Evolutionary conservation across 768 basidiomycete genomes (phyloP), one percentile per base, ranked within the genome.

Genomic region (Cyclocybe aegerita): DNA sequence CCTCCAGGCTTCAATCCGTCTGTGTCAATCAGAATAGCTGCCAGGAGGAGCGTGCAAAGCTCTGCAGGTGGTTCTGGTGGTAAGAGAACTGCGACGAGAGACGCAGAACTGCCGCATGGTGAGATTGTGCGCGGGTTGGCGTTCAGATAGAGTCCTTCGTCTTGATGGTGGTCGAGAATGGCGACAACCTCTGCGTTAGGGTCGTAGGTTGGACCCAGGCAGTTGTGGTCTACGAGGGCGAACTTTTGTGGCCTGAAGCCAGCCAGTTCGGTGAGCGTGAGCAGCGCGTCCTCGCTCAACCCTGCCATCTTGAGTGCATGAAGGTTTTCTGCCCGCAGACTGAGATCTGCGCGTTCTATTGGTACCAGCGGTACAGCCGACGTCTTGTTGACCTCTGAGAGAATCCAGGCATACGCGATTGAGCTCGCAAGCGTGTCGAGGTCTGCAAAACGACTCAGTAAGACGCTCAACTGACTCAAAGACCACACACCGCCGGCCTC

Each of bases 161-260:
- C 96, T 11, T 76, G 83, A 61, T 98, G 94, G 62, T 99, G 96
- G 65, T 99, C 97, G 23, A 98, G 71, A 46, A 98, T 74, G 2
- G 88, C 85, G 0, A 80, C 74, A 8, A 98, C 91, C n/a, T 69
- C 67, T 0, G 74, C 69, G 33, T 65, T 61, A 0, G 74, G 67
- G 53, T 74, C 75, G 36, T 69, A 63, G 2, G 52, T 35, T 2
- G 68, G 55, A 23, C 66, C 69, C 15, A 97, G 77, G 6, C 74
- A 73, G 62, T 98, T 99, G 68, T 98, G 95, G 66, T 99, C 97
- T 39, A 98, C 93, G 12, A 99, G 77, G 0, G 83, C 89, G 60
- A 91, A 91, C 5, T 69, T 74, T 11, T 75, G 73, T 1, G 78
- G 66, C 39, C 65, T 48, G n/a, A 74, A 59, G 7, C 65, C 56